Base-by-base conservation (phyloP, 23 red algal genomes). In the Cyanidium caldarium region DNA sequence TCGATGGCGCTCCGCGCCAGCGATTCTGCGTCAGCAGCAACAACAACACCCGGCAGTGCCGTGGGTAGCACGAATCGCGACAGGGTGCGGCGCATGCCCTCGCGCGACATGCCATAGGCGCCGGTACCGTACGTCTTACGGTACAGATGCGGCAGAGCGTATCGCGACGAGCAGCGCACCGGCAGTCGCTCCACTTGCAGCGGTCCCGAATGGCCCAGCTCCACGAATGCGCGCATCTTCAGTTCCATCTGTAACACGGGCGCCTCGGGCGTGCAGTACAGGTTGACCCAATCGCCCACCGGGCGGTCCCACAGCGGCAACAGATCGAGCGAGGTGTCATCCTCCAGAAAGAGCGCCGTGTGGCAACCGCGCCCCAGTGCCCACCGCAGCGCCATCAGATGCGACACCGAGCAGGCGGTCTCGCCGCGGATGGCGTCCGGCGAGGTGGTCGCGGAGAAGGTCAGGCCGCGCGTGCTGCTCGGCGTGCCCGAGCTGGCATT, bases 241-340 rank as follows among this genome's bases (percentile, higher is more conserved):
- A 61, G 51, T 28, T 61, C 51, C 51, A 61, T 61, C 21, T 61
- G 51, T 28, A 61, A 28, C 10, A 61, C 51, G n/a, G 51, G 51
- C 7, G 19, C 19, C 51, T 61, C 51, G 7, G 19, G 10, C 5
- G 51, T 5, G 23, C n/a, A 16, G 21, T 61, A 61, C 5, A 28
- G n/a, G 23, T 28, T 16, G 7, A 61, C 31, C 7, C n/a, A 7
- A 25, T 7, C 51, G 3, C n/a, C 51, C 10, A 61, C 51, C 3
- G 51, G 51, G 7, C 31, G 19, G 23, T 61, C 51, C 51, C 51
- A 61, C n/a, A 14, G 21, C 7, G n/a, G 13, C 51, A 61, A 10
- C 7, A 61, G 51, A 25, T 28, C 51, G n/a, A 61, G 51, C 19
- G 51, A 61, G 7, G 51, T 61, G 51, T 61, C 51, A 61, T 61